Evolutionary conservation across 148 eudicot species (phyloP), one percentile per base, ranked within the genome.

Genomic region (Cornus suecica): DNA sequence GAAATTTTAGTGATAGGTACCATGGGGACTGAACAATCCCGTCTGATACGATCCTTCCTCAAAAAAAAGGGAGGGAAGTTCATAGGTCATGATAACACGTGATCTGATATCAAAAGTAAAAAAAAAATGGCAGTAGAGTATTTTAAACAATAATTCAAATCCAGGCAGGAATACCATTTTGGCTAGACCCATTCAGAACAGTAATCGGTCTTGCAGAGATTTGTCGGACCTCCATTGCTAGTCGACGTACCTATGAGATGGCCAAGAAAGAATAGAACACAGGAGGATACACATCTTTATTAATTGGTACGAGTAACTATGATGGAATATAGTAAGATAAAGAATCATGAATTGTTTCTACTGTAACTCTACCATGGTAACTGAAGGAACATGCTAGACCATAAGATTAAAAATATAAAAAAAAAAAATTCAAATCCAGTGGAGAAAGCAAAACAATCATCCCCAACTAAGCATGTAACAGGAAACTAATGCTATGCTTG

Each of bases 201-300:
- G 94, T 94, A 68, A 94, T 89, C 80, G 85, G 94, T 51, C 90
- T 78, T 29, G 87, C 66, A 65, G 89, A 86, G 58, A 92, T 58
- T 52, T 88, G 93, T 29, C 96, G 88, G 32, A 94, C 86, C 78
- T 94, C 99, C 83, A 86, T 87, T 32, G 94, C 91, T 74, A 94
- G 82, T 81, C 96, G 84, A n/a, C 88, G 92, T 78, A 92, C 90
- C 99, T 94, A 22, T 15, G 83, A 18, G 62, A 58, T 52, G 18
- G 58, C 58, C 42, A 76, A 67, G 66, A 45, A 51, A 25, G 62
- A 2, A 65, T 28, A 37, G 62, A 75, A 56, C 6, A 45, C 4
- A 61, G 4, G 14, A 32, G 28, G 71, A 75, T 31, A 25, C 8
- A 18, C 15, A 70, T 7, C 34, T 8, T 42, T 37, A 37, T 37